Conservation (phyloP, 129 eudicot species). For the Escallonia rubra region DNA sequence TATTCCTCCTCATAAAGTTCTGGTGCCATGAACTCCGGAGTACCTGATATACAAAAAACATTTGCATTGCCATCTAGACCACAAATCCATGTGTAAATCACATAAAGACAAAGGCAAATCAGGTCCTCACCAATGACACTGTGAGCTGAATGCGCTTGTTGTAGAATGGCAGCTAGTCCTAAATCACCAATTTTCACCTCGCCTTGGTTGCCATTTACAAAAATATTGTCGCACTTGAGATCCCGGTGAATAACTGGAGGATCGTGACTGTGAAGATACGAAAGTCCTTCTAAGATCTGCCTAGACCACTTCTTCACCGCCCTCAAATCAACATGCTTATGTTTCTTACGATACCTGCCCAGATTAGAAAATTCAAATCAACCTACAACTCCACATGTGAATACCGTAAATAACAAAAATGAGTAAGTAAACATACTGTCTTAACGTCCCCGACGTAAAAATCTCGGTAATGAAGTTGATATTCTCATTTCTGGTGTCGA, state of each 20-base stretch:
- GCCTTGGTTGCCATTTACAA: conserved; percentile 98
- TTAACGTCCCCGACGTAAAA: conserved; percentile 86
- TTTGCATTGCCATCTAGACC: conserved; percentile 4
- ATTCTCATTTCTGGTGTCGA: conserved; percentile 68
- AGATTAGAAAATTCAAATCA: neutral
- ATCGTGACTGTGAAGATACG: conserved; percentile 92
- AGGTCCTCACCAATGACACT: conserved; percentile 78
- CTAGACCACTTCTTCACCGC: conserved; percentile 98
- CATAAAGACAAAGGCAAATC: conserved; percentile 2
- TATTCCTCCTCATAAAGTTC: conserved; percentile 98
- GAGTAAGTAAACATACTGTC: conserved; percentile 63
- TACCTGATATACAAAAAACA: conserved; percentile 40
- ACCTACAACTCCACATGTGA: neutral
- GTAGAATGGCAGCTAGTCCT: conserved; percentile 90
- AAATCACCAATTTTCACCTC: conserved; percentile 97
- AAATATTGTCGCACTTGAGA: conserved; percentile 91
- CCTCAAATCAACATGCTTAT: conserved; percentile 88
- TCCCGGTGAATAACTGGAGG: conserved; percentile 97
- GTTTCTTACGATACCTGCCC: conserved; percentile 82
- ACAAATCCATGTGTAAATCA: neutral
- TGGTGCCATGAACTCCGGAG: conserved; percentile 99
- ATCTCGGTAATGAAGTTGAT: conserved; percentile 96
- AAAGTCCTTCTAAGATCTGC: conserved; percentile 94
- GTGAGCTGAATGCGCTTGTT: conserved; percentile 84
- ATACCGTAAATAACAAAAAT: neutral